Conservation (phyloP, 768 basidiomycete species). For the Phylloporus sp. region DNA sequence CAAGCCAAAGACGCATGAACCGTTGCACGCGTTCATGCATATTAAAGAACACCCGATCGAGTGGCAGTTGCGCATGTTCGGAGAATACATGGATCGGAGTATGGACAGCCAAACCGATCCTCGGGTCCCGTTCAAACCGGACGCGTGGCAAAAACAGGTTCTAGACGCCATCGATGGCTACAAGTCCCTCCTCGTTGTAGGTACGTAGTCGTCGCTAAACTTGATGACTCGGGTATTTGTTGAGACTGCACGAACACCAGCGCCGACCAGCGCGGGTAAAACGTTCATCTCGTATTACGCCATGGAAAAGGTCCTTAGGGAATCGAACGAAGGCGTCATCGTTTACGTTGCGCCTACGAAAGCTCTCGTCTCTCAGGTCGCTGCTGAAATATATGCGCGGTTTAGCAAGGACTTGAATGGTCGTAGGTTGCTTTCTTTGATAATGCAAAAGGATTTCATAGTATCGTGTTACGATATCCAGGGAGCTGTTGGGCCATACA, state of each 20-base stretch:
- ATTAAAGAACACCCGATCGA: constrained; percentile 53
- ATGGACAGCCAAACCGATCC: constrained; percentile 59
- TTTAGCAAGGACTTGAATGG: constrained; percentile 54
- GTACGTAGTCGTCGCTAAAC: constrained; percentile 29
- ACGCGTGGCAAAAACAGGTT: constrained; percentile 68
- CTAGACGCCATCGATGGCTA: constrained; percentile 59
- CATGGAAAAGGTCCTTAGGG: constrained; percentile 63
- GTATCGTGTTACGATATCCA: constrained; percentile 19
- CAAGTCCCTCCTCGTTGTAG: constrained; percentile 62
- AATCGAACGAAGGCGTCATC: constrained; percentile 61
- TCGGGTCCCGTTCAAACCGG: constrained; percentile 61
- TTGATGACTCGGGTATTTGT: not conserved
- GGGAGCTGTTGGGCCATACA: constrained; percentile 64
- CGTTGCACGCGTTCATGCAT: constrained; percentile 48
- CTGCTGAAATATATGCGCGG: constrained; percentile 69
- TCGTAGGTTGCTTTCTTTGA: constrained; percentile 31
- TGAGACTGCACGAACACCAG: constrained; percentile 29
- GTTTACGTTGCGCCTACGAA: constrained; percentile 77
- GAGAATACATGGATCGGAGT: constrained; percentile 68
- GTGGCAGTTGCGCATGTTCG: constrained; percentile 70
- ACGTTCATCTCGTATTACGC: constrained; percentile 78
- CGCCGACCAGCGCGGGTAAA: constrained; percentile 71
- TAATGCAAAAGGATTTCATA: not conserved
- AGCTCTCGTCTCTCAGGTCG: constrained; percentile 67
- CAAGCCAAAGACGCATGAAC: constrained; percentile 39